phyloP scores from a whole-genome alignment of 2,329 filamentous ascomycete species.

The Pezicula carpinea region DNA sequence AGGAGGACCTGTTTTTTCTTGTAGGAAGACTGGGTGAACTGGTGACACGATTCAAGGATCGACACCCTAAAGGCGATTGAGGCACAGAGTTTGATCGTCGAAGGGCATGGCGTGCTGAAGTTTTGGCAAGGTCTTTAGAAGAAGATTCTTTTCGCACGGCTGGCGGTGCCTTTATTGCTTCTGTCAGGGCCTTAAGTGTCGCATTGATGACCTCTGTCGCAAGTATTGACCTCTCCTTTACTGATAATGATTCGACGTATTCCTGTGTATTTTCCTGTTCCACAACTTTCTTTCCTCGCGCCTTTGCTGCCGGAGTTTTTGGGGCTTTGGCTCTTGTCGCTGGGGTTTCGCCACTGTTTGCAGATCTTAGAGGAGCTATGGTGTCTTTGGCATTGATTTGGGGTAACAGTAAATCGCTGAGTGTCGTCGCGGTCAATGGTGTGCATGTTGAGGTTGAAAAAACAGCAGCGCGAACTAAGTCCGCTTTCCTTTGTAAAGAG shows the following conservation, averaged over 20 bases:
- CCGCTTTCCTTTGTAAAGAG: conserved; percentile 35
- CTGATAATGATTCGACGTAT: conserved; percentile 37
- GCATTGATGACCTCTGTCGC: conserved; percentile 71
- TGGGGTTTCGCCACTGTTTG: conserved; percentile 1
- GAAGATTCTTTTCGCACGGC: conserved; percentile 17
- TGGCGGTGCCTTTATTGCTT: conserved; percentile 51
- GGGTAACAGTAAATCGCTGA: conserved; percentile 41
- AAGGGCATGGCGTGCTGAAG: conserved; percentile 36
- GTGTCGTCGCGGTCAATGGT: conserved; percentile 36
- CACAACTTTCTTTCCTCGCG: conserved; percentile 20
- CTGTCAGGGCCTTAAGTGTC: conserved; percentile 63
- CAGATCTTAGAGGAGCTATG: background rate
- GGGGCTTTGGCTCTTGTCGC: conserved; percentile 16
- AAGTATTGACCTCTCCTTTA: conserved; percentile 59
- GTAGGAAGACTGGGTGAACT: conserved; percentile 53
- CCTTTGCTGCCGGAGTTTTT: conserved; percentile 17
- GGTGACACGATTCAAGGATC: conserved; percentile 54
- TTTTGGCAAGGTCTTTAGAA: conserved; percentile 33
- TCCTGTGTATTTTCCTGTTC: conserved; percentile 27
- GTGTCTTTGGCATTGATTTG: conserved; percentile 19
- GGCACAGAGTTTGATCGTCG: conserved; percentile 53
- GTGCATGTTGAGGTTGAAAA: conserved; percentile 43
- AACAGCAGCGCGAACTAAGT: conserved; percentile 43
- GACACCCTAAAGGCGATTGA: conserved; percentile 56
- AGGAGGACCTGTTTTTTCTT: conserved; percentile 32